phyloP scores from a whole-genome alignment of 2,329 filamentous ascomycete genomes.

The Periglandula ipomoeae region DNA sequence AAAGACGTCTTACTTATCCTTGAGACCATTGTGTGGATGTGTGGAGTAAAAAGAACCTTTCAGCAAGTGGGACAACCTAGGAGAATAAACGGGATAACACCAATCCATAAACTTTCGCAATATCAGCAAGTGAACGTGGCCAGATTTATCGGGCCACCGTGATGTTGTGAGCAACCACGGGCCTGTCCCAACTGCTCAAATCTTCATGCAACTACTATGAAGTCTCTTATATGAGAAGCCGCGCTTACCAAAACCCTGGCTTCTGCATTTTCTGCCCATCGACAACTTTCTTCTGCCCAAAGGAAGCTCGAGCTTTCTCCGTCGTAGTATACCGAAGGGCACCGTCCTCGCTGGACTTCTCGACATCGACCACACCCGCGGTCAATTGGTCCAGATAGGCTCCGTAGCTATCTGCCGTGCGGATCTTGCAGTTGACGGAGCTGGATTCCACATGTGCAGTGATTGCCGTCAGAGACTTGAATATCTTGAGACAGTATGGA shows the following conservation, averaged over 20 bases:
- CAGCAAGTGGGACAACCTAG: too few species aligned
- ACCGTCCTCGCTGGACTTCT: constrained; percentile 16
- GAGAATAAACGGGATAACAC: too few species aligned
- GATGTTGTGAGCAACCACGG: too few species aligned
- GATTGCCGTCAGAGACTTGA: constrained; percentile 32
- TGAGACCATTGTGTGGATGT: too few species aligned
- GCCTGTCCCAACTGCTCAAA: too few species aligned
- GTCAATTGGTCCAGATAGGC: constrained; percentile 24
- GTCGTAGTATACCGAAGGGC: constrained; percentile 18
- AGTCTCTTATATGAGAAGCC: too few species aligned
- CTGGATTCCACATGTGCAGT: constrained; percentile 40
- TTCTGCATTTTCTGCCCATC: background rate
- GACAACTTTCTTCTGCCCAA: background rate
- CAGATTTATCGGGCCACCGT: too few species aligned
- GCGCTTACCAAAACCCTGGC: background rate
- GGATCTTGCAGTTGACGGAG: constrained; percentile 32
- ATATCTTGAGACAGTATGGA: constrained; percentile 33
- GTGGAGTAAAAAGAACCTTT: too few species aligned
- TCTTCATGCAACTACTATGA: too few species aligned
- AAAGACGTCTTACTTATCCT: too few species aligned
- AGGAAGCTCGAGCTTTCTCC: constrained; percentile 8
- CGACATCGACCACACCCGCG: constrained; percentile 21
- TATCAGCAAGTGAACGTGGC: background rate
- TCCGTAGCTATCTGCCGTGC: constrained; percentile 27
- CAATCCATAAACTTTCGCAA: too few species aligned